Evolutionary conservation across 148 eudicot genomes (phyloP), one percentile per base, ranked within the genome.

Genomic region (Diospyros kaki): DNA sequence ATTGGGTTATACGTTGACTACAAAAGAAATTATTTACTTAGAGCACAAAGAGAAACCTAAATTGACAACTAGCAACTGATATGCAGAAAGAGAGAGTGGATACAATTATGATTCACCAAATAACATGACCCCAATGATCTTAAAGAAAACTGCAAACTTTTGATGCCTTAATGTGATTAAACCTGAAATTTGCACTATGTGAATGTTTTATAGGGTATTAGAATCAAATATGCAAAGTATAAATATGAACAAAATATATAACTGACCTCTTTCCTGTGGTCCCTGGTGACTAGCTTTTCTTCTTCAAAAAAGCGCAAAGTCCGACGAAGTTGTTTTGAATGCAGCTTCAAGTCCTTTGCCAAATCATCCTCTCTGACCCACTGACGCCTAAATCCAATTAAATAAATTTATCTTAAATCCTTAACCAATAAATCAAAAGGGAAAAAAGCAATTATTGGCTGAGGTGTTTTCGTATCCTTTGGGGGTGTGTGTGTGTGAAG

Each of bases 351-450:
- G 83, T 89, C 99, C 87, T 93, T 93, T 7, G 98, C 99, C 73
- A 96, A 81, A 82, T 89, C 96, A 84, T 96, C 99, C 79, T 96
- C 99, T 79, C 93, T 87, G 42, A 89, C 97, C 99, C 98, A 96
- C 67, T 91, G 94, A 43, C 98, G 91, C 75, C 99, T 94, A 67
- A 38, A 76, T 75, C 28, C 0, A 71, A 11, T 9, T 40, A 14
- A 14, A 70, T 69, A 14, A 42, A 72, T 69, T 51, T 13, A 14
- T 45, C 1, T 60, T 60, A 60, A 28, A 28, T 28, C 28, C 28
- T 28, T 28, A 28, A 44, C 58, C 10, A 56, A 42, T 7, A 56
- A 58, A 58, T 40, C 15, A 1, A 14, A 1, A 9, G 48, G 11
- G 5, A 11, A 56, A 15, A 43, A 28, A 28, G 28, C 28, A 28